These are phyloP conservation scores for Inga laurina DNA, from an alignment of 306 rosid genomes.

Conservation along the genomic window DNA sequence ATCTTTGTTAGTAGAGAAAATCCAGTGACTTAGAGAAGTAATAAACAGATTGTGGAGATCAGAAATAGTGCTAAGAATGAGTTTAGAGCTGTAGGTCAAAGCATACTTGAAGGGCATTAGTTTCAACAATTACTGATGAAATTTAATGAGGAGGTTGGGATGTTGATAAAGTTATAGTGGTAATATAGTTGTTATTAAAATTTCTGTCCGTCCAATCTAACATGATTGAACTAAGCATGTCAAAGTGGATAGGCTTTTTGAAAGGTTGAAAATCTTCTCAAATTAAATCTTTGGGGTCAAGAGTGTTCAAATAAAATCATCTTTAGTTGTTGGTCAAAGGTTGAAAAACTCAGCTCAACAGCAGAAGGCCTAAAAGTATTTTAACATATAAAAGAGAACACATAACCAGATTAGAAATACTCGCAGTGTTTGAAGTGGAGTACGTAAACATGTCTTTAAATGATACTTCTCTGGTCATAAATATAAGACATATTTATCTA, in stretches of 20 bases:
- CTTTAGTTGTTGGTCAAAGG: background rate
- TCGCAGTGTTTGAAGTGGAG: background rate
- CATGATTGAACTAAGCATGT: background rate
- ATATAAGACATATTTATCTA: no score
- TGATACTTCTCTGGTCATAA: background rate
- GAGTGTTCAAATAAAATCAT: no score
- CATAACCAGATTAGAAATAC: background rate
- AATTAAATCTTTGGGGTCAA: no score
- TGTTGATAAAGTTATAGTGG: background rate
- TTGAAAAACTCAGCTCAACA: background rate
- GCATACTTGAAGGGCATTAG: background rate
- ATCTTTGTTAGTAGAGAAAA: background rate
- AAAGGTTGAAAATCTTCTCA: background rate
- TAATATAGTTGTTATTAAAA: background rate
- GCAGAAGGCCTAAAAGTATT: background rate
- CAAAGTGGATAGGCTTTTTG: background rate
- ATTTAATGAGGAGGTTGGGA: no score
- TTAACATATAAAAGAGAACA: background rate
- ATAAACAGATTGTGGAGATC: background rate
- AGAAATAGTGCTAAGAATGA: no score
- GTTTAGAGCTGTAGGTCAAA: background rate
- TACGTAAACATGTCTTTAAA: background rate
- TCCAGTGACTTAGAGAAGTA: background rate
- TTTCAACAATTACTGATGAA: no score
- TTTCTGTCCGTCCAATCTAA: background rate